These are phyloP conservation scores for Vanrija humicola DNA, from an alignment of 1,284 basidiomycete species.

Conservation along the genomic window DNA sequence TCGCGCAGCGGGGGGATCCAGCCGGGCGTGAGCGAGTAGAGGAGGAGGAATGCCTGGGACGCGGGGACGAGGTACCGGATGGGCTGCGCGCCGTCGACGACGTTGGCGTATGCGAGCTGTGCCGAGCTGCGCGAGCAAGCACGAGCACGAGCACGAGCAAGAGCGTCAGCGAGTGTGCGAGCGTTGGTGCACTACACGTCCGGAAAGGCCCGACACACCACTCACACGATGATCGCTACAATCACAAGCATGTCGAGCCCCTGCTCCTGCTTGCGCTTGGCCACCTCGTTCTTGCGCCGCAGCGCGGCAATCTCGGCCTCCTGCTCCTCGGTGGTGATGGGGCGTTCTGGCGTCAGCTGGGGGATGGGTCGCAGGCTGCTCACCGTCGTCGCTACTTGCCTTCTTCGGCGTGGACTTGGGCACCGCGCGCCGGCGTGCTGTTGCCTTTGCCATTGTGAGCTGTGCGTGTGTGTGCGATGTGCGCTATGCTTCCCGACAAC, in stretches of 20 bases:
- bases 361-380: background rate
- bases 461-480: background rate
- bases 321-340: constrained; percentile 27
- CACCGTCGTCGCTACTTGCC: constrained; percentile 7
- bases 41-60: background rate
- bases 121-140: background rate
- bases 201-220: background rate
- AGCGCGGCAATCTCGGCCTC: constrained; percentile 32
- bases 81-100: background rate
- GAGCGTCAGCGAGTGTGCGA: no score
- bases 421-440: background rate
- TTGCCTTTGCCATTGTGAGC: background rate
- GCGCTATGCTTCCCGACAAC: no score
- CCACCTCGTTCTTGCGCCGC: constrained; percentile 20
- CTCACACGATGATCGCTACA: constrained; percentile 28
- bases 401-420: background rate
- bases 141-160: no score
- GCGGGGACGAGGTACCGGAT: background rate
- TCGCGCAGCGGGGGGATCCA: constrained; percentile 1
- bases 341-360: constrained; percentile 11
- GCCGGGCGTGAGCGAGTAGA: background rate
- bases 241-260: constrained; percentile 33
- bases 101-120: constrained; percentile 2
- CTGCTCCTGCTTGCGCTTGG: constrained; percentile 23
- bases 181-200: no score